Percentiles rank a stretch among this genome's conserved stretches.
Conservation (phyloP, 2,329 filamentous ascomycete species). For the Trichoderma harzianum region DNA sequence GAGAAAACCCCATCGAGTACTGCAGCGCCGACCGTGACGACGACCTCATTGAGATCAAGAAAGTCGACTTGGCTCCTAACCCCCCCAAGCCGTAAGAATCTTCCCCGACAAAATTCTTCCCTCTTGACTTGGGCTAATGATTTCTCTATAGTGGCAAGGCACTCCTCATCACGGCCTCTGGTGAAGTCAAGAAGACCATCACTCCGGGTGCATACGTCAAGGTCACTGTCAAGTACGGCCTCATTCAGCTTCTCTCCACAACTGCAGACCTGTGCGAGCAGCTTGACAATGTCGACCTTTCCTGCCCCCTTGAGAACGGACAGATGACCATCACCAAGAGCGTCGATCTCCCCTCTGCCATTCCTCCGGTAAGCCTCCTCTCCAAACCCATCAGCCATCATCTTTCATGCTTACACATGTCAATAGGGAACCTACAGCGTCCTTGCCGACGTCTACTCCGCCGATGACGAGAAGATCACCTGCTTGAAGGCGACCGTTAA, state of each 20-base stretch:
- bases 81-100: slow-evolving; percentile 71
- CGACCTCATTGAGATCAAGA: slow-evolving; percentile 72
- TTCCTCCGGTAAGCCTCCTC: slow-evolving; percentile 72
- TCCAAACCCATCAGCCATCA: too few species aligned
- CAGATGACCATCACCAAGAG: slow-evolving; percentile 70
- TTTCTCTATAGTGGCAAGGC: slow-evolving; percentile 61
- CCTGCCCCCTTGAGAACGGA: slow-evolving; percentile 85
- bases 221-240: slow-evolving; percentile 86
- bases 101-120: neutral
- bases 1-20: slow-evolving; percentile 79
- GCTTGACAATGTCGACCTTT: slow-evolving; percentile 79
- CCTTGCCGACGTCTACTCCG: slow-evolving; percentile 76
- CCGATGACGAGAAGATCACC: slow-evolving; percentile 71
- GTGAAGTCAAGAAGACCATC: slow-evolving; percentile 69
- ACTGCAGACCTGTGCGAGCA: slow-evolving; percentile 85
- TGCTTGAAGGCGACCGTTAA: slow-evolving; percentile 75
- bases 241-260: slow-evolving; percentile 83
- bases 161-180: slow-evolving; percentile 75
- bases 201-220: slow-evolving; percentile 76
- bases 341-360: slow-evolving; percentile 79
- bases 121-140: slow-evolving; percentile 24
- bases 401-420: slow-evolving; percentile 21
- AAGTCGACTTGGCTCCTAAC: slow-evolving; percentile 79
- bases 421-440: slow-evolving; percentile 84
- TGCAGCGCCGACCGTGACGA: slow-evolving; percentile 64